These are phyloP conservation scores for Fusarium algeriense DNA, from an alignment of 2,329 filamentous ascomycete species.

Conservation along the genomic window DNA sequence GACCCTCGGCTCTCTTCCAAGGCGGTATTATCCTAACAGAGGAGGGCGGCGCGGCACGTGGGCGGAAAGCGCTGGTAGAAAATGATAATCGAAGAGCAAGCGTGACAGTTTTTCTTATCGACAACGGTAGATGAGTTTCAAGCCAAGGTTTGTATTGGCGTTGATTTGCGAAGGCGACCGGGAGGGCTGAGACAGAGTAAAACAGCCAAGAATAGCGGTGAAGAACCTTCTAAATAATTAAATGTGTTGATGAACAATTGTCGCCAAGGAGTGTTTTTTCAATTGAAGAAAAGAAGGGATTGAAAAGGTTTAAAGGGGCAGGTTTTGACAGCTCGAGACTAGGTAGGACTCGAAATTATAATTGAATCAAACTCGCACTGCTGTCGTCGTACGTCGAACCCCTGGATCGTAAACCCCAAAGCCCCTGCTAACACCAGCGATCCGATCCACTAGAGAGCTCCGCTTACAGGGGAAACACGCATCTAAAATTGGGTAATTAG, in stretches of 20 bases:
- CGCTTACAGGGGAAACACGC: constrained; percentile 31
- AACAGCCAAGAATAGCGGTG: constrained; percentile 38
- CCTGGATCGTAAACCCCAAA: constrained; percentile 24
- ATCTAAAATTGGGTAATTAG: constrained; percentile 42
- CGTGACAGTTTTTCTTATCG: constrained; percentile 37
- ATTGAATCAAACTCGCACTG: constrained; percentile 30
- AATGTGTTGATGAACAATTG: constrained; percentile 6
- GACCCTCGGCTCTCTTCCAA: constrained; percentile 16
- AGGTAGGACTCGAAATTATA: constrained; percentile 35
- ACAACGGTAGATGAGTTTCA: constrained; percentile 34
- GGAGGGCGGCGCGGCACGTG: constrained; percentile 34
- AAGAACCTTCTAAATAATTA: constrained; percentile 11
- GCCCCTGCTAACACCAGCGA: constrained; percentile 35
- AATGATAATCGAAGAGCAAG: constrained; percentile 15
- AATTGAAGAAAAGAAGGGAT: constrained; percentile 18
- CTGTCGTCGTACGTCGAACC: constrained; percentile 34
- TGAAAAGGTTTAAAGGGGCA: constrained; percentile 35
- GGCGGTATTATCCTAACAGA: constrained; percentile 28
- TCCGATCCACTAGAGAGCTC: constrained; percentile 38
- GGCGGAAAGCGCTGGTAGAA: constrained; percentile 13
- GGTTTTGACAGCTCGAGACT: constrained; percentile 24
- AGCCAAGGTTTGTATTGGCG: constrained; percentile 30
- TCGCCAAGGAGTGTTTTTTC: constrained; percentile 17
- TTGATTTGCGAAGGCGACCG: constrained; percentile 31
- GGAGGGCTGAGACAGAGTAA: constrained; percentile 33